Evolutionary conservation across 768 basidiomycete genomes (phyloP).

Genomic region (Mycena rebaudengoi): DNA sequence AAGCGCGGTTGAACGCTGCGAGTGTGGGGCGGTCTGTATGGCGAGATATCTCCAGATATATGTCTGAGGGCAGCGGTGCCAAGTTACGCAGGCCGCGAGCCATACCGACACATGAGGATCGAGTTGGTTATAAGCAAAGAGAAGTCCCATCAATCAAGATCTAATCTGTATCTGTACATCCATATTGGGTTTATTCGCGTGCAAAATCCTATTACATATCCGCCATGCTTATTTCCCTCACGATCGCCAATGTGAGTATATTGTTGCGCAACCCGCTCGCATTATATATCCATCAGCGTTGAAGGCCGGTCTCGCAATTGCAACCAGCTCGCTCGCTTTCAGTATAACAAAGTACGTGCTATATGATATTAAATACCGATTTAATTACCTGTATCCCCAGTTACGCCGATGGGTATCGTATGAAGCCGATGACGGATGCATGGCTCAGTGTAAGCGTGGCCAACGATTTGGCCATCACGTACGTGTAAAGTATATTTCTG

Average conservation of each 20-base stretch:
- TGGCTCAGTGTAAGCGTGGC: slow-evolving; percentile 12
- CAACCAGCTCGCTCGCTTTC: background rate
- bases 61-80: too few species aligned
- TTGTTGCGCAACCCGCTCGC: too few species aligned
- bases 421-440: background rate
- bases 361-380: too few species aligned
- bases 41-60: too few species aligned
- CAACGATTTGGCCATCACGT: slow-evolving; percentile 19
- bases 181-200: too few species aligned
- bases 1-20: too few species aligned
- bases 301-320: background rate
- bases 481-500: background rate
- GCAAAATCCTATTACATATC: slow-evolving; percentile 4
- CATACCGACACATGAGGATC: too few species aligned
- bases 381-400: background rate
- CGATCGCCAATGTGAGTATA: background rate
- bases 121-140: too few species aligned
- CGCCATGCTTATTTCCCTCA: background rate
- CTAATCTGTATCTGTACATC: too few species aligned
- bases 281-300: background rate
- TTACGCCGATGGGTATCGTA: background rate
- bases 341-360: background rate
- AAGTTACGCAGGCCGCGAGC: too few species aligned
- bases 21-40: too few species aligned
- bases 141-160: too few species aligned